Evolutionary conservation across 2,329 filamentous ascomycete genomes (phyloP).

Genomic region (Arthrobotrys iridis): DNA sequence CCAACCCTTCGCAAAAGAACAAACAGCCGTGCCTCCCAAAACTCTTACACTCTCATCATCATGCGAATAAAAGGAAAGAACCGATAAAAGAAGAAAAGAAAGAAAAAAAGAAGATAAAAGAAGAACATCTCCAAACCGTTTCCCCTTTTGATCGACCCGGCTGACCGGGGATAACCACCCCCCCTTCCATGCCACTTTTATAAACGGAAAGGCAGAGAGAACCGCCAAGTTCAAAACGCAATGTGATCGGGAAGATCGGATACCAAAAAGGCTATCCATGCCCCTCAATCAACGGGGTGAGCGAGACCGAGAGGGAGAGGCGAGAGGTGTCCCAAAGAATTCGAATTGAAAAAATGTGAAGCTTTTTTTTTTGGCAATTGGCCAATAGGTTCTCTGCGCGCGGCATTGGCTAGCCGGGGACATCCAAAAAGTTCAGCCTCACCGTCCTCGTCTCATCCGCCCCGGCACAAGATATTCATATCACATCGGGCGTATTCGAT

Average conservation of each 20-base stretch:
- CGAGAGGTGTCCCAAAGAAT: too few relatives aligned
- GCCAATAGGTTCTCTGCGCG: too few relatives aligned
- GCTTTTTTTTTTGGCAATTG: too few relatives aligned
- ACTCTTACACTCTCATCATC: too few relatives aligned
- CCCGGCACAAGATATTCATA: too few relatives aligned
- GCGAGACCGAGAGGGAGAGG: neutral
- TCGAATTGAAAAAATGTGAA: too few relatives aligned
- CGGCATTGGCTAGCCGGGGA: too few relatives aligned
- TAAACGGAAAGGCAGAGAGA: conserved; percentile 14
- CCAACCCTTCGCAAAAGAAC: too few relatives aligned
- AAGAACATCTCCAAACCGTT: conserved; percentile 33
- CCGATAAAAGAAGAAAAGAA: neutral
- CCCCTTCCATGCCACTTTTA: neutral
- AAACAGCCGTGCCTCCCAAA: too few relatives aligned
- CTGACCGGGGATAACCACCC: conserved; percentile 9
- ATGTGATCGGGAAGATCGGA: conserved; percentile 43
- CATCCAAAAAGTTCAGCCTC: too few relatives aligned
- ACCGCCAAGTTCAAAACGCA: conserved; percentile 25
- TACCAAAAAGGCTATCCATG: conserved; percentile 31
- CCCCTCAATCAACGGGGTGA: conserved; percentile 23
- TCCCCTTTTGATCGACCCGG: conserved; percentile 34
- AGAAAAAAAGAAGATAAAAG: neutral
- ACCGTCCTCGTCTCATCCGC: too few relatives aligned
- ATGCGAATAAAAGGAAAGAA: neutral
- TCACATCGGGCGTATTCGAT: too few relatives aligned